Conservation (phyloP, 768 basidiomycete genomes). For the Zangia roseola region DNA sequence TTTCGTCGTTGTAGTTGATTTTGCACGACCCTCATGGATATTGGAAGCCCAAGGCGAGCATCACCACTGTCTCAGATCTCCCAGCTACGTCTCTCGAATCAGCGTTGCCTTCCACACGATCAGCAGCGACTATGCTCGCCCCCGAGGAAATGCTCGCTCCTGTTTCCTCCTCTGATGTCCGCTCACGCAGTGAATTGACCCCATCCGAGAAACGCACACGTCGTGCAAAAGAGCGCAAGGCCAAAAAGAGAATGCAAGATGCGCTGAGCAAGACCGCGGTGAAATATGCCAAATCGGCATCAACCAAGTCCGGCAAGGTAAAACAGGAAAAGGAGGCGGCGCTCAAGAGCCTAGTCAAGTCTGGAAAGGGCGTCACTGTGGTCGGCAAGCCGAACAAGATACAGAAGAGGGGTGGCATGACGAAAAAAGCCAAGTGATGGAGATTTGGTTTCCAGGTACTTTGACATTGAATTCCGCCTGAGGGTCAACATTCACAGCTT, state of each 20-base stretch:
- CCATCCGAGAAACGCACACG: slow-evolving; percentile 77
- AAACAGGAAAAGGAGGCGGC: slow-evolving; percentile 86
- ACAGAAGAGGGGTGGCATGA: slow-evolving; percentile 21
- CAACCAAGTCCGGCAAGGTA: slow-evolving; percentile 38
- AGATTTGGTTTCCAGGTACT: no score
- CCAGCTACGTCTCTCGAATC: slow-evolving; percentile 85
- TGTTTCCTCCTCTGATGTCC: slow-evolving; percentile 45
- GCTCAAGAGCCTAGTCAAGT: slow-evolving; percentile 78
- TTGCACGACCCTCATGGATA: not conserved
- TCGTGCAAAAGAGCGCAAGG: slow-evolving; percentile 68
- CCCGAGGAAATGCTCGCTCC: slow-evolving; percentile 89
- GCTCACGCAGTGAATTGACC: slow-evolving; percentile 77
- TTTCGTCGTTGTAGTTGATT: not conserved
- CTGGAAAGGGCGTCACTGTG: slow-evolving; percentile 83
- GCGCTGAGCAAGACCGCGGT: slow-evolving; percentile 62
- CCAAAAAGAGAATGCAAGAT: slow-evolving; percentile 66
- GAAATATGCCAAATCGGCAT: slow-evolving; percentile 50
- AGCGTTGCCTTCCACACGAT: slow-evolving; percentile 80
- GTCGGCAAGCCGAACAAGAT: slow-evolving; percentile 64
- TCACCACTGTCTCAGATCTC: slow-evolving; percentile 80
- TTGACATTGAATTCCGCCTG: no score
- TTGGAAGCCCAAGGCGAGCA: slow-evolving; percentile 79
- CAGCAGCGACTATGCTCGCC: slow-evolving; percentile 77
- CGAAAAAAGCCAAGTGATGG: slow-evolving; percentile 26
- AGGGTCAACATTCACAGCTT: no score